phyloP scores from a whole-genome alignment of 257 asterid genomes.

The Jasminum sambac region DNA sequence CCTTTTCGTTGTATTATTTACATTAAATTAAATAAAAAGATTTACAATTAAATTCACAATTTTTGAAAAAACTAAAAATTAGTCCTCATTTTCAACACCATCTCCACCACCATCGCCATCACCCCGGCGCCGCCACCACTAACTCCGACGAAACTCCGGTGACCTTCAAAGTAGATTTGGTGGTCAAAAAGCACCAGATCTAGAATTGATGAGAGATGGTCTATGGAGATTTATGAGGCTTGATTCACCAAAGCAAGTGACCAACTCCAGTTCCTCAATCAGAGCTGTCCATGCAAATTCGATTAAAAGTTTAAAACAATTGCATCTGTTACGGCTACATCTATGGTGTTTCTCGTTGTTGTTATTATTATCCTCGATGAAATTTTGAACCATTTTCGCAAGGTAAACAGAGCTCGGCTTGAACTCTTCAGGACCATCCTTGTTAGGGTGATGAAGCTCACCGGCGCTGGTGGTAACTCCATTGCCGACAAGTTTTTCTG shows the following conservation, averaged over 20 bases:
- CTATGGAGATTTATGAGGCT: no score
- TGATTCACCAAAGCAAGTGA: conserved; percentile 42
- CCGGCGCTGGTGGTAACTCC: conserved; percentile 38
- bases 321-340: conserved; percentile 65
- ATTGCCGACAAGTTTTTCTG: conserved; percentile 32
- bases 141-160: no score
- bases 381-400: conserved; percentile 82
- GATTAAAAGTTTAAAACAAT: conserved; percentile 76
- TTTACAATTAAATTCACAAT: no score
- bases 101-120: no score
- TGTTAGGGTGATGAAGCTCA: conserved; percentile 21
- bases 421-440: conserved; percentile 56
- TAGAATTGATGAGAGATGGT: no score
- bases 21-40: no score
- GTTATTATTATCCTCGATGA: conserved; percentile 64
- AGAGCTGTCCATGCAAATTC: conserved; percentile 55
- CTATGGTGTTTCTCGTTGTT: conserved; percentile 48
- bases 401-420: conserved; percentile 85
- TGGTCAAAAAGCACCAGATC: no score
- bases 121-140: no score
- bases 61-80: no score
- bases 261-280: conserved; percentile 64
- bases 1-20: no score
- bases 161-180: no score
- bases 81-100: no score